Percentiles rank a stretch among this genome's conserved stretches.
Conservation (phyloP, 2,329 filamentous ascomycete genomes). For the Penicillium sp. region DNA sequence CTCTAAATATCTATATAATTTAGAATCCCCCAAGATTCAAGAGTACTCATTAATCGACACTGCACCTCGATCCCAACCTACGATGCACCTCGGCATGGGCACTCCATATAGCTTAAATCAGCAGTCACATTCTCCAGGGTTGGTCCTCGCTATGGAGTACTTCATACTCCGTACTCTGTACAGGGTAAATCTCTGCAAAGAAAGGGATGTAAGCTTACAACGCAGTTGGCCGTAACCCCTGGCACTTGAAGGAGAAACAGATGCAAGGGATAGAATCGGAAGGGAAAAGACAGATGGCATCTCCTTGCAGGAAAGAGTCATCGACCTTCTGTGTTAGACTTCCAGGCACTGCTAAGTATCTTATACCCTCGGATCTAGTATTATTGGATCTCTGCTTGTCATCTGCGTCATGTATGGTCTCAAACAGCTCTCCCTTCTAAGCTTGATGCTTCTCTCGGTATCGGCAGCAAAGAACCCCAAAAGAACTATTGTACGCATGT, state of each 20-base stretch:
- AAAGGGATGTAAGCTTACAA: background rate
- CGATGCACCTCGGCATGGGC: background rate
- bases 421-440: conserved; percentile 22
- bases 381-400: background rate
- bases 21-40: background rate
- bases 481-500: conserved; percentile 16
- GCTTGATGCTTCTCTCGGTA: conserved; percentile 24
- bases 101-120: background rate
- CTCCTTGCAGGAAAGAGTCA: background rate
- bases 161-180: background rate
- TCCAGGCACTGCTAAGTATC: background rate
- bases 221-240: background rate
- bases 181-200: background rate
- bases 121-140: background rate
- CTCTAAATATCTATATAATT: background rate
- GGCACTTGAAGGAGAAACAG: background rate
- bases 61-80: background rate
- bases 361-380: background rate
- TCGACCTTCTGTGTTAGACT: background rate
- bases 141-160: background rate
- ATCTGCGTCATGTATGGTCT: conserved; percentile 21
- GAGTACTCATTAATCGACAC: background rate
- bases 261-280: conserved; percentile 6
- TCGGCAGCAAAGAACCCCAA: conserved; percentile 15
- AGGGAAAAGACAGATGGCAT: conserved; percentile 1